Percentiles rank a stretch among this genome's conserved stretches.
Evolutionary conservation across 2,329 filamentous ascomycete genomes (phyloP).

Genomic region (Exophiala lecanii-corni): DNA sequence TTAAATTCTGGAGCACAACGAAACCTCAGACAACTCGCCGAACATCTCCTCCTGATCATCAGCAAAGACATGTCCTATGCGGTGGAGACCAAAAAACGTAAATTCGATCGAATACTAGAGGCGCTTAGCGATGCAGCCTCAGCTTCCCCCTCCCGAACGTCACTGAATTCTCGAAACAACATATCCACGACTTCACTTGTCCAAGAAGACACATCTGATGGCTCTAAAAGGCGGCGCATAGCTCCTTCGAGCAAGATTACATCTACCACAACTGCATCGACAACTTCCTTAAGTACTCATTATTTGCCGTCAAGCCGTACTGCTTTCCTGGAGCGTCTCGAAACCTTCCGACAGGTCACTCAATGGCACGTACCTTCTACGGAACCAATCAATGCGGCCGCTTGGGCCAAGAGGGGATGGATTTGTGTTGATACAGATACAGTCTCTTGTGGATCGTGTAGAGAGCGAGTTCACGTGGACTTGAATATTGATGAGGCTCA

Average conservation of each 20-base stretch:
- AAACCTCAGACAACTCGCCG: too few species aligned
- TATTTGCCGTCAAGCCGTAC: conserved; percentile 84
- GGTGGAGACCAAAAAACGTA: conserved; percentile 44
- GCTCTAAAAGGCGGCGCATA: conserved; percentile 24
- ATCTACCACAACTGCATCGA: conserved; percentile 31
- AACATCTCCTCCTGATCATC: neutral
- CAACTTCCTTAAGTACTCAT: conserved; percentile 49
- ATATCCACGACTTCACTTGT: conserved; percentile 12
- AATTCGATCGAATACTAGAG: conserved; percentile 44
- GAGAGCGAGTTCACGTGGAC: conserved; percentile 77
- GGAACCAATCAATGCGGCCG: conserved; percentile 75
- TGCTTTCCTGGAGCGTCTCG: conserved; percentile 73
- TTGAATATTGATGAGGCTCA: conserved; percentile 51
- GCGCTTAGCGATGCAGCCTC: conserved; percentile 30
- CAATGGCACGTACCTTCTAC: conserved; percentile 87
- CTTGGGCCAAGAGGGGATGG: conserved; percentile 95
- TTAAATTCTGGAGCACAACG: too few species aligned
- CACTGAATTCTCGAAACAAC: conserved; percentile 19
- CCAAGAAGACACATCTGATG: conserved; percentile 18
- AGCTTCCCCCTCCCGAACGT: conserved; percentile 12
- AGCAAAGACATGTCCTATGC: conserved; percentile 32
- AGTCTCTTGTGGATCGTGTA: conserved; percentile 80
- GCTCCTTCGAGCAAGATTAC: conserved; percentile 17
- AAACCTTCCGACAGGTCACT: conserved; percentile 85
- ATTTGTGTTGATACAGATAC: conserved; percentile 76